Evolutionary conservation across 2,329 filamentous ascomycete genomes (phyloP), one percentile per base, ranked within the genome.

Genomic region (Colletotrichum falcatum): DNA sequence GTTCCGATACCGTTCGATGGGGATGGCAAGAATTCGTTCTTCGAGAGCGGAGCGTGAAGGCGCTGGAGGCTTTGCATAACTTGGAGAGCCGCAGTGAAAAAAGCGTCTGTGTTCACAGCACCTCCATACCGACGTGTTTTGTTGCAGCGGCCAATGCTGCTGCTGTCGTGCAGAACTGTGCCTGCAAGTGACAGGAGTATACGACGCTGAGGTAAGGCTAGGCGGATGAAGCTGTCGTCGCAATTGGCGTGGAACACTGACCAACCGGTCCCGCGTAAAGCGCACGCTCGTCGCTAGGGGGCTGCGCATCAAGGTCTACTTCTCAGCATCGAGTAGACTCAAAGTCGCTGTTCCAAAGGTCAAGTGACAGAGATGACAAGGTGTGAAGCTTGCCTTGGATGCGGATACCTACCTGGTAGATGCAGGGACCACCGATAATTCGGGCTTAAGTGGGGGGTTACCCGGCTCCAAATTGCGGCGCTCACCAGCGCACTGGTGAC

Each of bases 1-100:
- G 81, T 99, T 99, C 73, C 96, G 92, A 75, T 90, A 95, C 26
- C 93, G 89, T 67, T 92, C 89, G 76, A 95, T 91, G 2, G 93
- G 93, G 65, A 95, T 95, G 7, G 88, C 89, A 20, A 90, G 85
- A 71, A 95, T 94, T 74, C 90, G 87, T 53, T 81, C 79, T 75
- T 89, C 87, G 64, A 89, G 81, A 26, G 85, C 84, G 37, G 74
- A 75, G 5, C 75, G 76, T 11, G 74, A 75, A 44, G 73, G 60
- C 20, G 48, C 61, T 46, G 58, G 39, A 20, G 72, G 35, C 35
- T 65, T 72, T 37, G 68, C 71, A 12, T 62, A 55, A 20, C 9
- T 53, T 12, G 66, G 42, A 1, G 9, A 46, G 37, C 37, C 48
- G 30, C 49, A 54, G 26, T 73, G 71, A 11, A 73, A 73, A 2